Base-by-base conservation (phyloP, 805 yeast species). In the Yarrowia porcina region DNA sequence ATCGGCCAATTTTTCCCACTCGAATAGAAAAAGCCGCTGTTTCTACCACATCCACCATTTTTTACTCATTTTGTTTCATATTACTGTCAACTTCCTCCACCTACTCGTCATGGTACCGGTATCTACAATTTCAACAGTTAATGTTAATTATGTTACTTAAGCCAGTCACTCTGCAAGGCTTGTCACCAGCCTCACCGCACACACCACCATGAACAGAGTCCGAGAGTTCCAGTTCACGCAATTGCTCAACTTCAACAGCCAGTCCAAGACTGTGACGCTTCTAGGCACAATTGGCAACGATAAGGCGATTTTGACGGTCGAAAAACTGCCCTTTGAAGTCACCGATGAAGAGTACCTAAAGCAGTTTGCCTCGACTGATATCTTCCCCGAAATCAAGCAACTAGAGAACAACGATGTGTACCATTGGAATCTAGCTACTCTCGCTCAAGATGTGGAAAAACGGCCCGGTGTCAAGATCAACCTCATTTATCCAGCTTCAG, bases 401-500 rank as follows among this genome's bases (percentile, higher is more conserved):
- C 78, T 86, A 18, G 86, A 89, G n/a, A 72, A 76, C 15, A 94
- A 93, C 72, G 97, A 90, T 68, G 85, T 92, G 1, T 93, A 93
- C 70, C 80, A 80, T 65, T 93, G 98, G 97, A 89, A 90, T 13
- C 72, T 82, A 49, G 82, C 83, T 0, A 72, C 80, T 0, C 66
- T 87, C 42, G 67, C 68, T 3, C 86, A 83, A 66, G 76, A 80
- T 52, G 32, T 70, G 23, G 76, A 75, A 0, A 66, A 68, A 0
- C 68, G 68, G 4, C 89, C 96, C 0, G 80, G 84, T 0, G 86
- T 86, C 15, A 91, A 92, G 70, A 68, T 90, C 63, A 90, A 87
- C 67, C 68, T 93, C 63, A 85, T 93, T 25, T 90, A 83, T 72
- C 99, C 99, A 1, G 98, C 98, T 0, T 88, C 97, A 0, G 85